phyloP scores from a whole-genome alignment of 805 yeast genomes.

The Candida multigemmis region DNA sequence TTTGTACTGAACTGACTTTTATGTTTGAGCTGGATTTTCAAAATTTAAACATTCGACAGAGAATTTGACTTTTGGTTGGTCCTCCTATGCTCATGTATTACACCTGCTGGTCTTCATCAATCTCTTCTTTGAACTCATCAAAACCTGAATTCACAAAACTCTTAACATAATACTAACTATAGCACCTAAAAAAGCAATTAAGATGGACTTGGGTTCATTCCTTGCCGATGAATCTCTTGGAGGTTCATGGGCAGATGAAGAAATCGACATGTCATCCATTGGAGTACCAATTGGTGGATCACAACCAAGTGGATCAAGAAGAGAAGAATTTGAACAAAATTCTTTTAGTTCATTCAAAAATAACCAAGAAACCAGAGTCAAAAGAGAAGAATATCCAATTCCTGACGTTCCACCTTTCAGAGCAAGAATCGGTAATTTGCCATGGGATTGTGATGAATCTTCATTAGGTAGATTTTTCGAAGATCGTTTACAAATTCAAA shows the following conservation, averaged over 20 bases:
- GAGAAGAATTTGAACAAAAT: constrained; percentile 5
- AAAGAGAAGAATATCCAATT: constrained; percentile 67
- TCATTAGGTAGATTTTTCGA: constrained; percentile 54
- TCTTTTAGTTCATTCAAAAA: constrained; percentile 6
- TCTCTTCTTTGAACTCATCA: neutral
- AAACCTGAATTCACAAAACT: neutral
- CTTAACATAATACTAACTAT: constrained; percentile 8
- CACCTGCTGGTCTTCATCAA: too few relatives aligned
- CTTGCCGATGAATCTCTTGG: constrained; percentile 68
- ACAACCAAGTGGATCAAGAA: constrained; percentile 8
- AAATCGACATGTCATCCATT: constrained; percentile 60
- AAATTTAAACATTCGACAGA: too few relatives aligned
- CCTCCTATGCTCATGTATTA: too few relatives aligned
- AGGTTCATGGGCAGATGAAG: constrained; percentile 82
- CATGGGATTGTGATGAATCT: constrained; percentile 70
- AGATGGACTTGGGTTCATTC: constrained; percentile 84
- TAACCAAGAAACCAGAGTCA: constrained; percentile 28
- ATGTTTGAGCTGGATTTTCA: too few relatives aligned
- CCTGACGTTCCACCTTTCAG: constrained; percentile 90
- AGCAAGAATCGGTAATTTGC: constrained; percentile 81
- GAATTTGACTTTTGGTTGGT: too few relatives aligned
- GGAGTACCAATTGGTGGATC: constrained; percentile 36
- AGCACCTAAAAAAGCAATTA: constrained; percentile 50
- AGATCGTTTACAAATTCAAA: constrained; percentile 41
- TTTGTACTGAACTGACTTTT: too few relatives aligned